Percentiles rank a stretch among this genome's conserved stretches.
phyloP scores from a whole-genome alignment of 2,329 filamentous ascomycete genomes.

The Alternaria sp. region DNA sequence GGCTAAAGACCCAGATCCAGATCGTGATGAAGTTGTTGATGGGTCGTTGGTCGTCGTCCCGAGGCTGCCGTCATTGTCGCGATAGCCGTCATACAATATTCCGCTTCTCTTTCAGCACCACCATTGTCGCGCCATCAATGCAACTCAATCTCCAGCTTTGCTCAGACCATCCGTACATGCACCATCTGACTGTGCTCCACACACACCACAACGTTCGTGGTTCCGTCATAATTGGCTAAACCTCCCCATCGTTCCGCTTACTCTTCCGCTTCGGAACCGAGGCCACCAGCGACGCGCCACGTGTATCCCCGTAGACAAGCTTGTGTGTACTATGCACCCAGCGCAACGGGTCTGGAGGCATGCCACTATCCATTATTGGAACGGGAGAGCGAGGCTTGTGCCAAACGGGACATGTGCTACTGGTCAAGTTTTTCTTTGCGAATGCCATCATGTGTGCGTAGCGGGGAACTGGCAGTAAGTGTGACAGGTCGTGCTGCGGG shows the following conservation, averaged over 20 bases:
- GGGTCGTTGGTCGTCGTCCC: neutral
- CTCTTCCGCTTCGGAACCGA: constrained; percentile 17
- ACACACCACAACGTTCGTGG: constrained; percentile 6
- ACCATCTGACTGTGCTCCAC: constrained; percentile 16
- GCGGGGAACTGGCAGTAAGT: constrained; percentile 28
- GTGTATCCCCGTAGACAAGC: constrained; percentile 39
- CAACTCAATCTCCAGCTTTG: constrained; percentile 16
- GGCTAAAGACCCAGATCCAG: constrained; percentile 3
- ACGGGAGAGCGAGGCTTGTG: constrained; percentile 13
- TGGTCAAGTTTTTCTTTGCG: constrained; percentile 16
- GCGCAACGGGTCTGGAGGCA: constrained; percentile 24
- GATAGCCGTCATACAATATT: constrained; percentile 8
- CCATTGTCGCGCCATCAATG: constrained; percentile 17
- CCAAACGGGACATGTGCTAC: constrained; percentile 12
- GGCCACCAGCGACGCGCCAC: constrained; percentile 46
- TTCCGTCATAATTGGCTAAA: constrained; percentile 29
- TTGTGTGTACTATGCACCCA: constrained; percentile 10
- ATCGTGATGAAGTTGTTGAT: constrained; percentile 1
- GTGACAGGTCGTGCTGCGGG: constrained; percentile 43
- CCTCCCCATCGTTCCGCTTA: constrained; percentile 20
- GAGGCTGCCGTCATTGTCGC: constrained; percentile 12
- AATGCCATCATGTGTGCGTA: constrained; percentile 24
- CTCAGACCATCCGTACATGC: constrained; percentile 9
- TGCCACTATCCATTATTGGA: constrained; percentile 22
- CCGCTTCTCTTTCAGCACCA: constrained; percentile 9